phyloP scores from a whole-genome alignment of 257 asterid species.

The Nicotiana tomentosiformis region DNA sequence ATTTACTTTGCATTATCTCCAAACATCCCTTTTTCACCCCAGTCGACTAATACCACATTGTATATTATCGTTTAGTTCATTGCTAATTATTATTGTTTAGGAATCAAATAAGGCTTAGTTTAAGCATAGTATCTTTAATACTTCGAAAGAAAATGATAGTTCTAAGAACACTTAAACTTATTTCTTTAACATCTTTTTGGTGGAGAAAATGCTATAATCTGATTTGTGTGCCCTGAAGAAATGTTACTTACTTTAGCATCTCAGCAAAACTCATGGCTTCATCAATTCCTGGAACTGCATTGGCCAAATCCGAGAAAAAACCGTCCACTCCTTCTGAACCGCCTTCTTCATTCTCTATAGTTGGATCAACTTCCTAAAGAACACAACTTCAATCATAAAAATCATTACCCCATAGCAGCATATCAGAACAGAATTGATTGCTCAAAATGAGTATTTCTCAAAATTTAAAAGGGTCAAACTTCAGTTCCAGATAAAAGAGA shows the following conservation, averaged over 20 bases:
- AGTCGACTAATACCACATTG: too few species aligned
- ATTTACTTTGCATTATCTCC: neutral
- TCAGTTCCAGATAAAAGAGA: neutral
- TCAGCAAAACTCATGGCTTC: slow-evolving; percentile 99
- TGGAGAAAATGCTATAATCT: neutral
- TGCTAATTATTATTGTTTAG: too few species aligned
- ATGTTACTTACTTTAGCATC: slow-evolving; percentile 77
- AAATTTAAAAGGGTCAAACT: neutral
- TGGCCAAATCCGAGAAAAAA: slow-evolving; percentile 79
- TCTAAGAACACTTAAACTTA: neutral
- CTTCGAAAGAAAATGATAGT: too few species aligned
- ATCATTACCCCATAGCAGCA: slow-evolving; percentile 4
- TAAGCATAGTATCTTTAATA: too few species aligned
- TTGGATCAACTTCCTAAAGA: slow-evolving; percentile 91
- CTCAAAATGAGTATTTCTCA: neutral
- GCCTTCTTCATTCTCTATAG: slow-evolving; percentile 64
- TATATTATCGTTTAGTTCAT: too few species aligned
- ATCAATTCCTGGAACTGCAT: slow-evolving; percentile 94
- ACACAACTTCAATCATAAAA: slow-evolving; percentile 5
- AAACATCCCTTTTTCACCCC: too few species aligned
- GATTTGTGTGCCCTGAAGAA: neutral
- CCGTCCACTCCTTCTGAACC: slow-evolving; percentile 74
- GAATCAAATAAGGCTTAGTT: too few species aligned
- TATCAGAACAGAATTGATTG: neutral
- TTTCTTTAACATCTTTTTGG: neutral